Percentiles rank a stretch among this genome's conserved stretches.
Conservation (phyloP, 2,329 filamentous ascomycete genomes). For the Trichoderma asperellum region DNA sequence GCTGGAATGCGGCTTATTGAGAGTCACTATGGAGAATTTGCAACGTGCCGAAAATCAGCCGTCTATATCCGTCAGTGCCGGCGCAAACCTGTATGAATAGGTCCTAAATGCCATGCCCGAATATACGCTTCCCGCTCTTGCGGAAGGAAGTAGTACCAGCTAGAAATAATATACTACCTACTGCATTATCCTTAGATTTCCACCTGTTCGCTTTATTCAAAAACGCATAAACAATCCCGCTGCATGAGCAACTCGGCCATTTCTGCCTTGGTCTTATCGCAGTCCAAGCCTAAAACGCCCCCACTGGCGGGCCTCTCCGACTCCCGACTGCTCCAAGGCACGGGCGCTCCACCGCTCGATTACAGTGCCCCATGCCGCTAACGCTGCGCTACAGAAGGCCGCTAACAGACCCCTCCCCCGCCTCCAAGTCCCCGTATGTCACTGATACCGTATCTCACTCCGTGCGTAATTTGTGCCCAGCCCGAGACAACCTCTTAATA, state of each 20-base stretch:
- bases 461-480: constrained; percentile 26
- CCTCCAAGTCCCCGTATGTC: constrained; percentile 1
- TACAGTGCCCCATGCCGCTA: constrained; percentile 3
- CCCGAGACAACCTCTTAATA: constrained; percentile 1
- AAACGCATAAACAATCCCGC: neutral
- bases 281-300: neutral
- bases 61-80: neutral
- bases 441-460: neutral
- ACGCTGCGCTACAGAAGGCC: neutral
- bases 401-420: constrained; percentile 21
- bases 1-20: neutral
- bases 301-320: constrained; percentile 23
- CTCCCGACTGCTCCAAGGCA: constrained; percentile 3
- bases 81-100: neutral
- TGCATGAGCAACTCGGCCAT: neutral
- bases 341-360: constrained; percentile 1
- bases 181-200: neutral
- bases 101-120: neutral
- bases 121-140: neutral
- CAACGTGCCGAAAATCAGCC: constrained; percentile 17
- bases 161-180: neutral
- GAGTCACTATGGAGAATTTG: neutral
- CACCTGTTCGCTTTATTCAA: neutral
- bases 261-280: constrained; percentile 4
- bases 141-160: neutral